Evolutionary conservation across 352 stramenopile species (phyloP).

Genomic region (Aphanomyces astaci): DNA sequence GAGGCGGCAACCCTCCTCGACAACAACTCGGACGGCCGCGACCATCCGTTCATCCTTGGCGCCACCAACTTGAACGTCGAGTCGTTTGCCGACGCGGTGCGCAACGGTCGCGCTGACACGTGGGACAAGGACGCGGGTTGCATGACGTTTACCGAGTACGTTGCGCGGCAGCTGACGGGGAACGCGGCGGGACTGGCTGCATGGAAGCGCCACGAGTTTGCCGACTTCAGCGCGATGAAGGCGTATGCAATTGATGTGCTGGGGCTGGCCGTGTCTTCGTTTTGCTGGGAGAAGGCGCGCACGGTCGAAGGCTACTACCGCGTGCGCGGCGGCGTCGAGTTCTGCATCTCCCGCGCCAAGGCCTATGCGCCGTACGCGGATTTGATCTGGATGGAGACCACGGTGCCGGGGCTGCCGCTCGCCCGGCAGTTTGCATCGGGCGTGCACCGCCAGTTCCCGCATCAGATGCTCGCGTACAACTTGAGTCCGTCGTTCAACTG

Average conservation of each 20-base stretch:
- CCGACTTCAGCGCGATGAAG: slow-evolving; percentile 73
- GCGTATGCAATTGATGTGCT: slow-evolving; percentile 61
- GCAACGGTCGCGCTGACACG: slow-evolving; percentile 49
- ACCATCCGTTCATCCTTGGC: slow-evolving; percentile 97
- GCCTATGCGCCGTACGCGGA: slow-evolving; percentile 94
- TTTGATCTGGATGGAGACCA: slow-evolving; percentile 99
- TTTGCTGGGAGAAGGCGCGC: slow-evolving; percentile 94
- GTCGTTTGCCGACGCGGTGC: slow-evolving; percentile 70
- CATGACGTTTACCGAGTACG: slow-evolving; percentile 95
- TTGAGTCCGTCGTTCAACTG: slow-evolving; percentile 98
- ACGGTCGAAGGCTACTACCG: slow-evolving; percentile 97
- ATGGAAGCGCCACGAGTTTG: slow-evolving; percentile 76
- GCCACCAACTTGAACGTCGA: slow-evolving; percentile 87
- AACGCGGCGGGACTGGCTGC: slow-evolving; percentile 55
- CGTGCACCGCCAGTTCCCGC: slow-evolving; percentile 85
- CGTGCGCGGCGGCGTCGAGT: slow-evolving; percentile 92
- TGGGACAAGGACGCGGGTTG: slow-evolving; percentile 90
- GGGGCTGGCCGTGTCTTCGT: slow-evolving; percentile 69
- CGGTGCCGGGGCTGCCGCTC: slow-evolving; percentile 90
- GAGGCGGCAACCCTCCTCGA: slow-evolving; percentile 96
- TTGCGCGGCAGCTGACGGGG: slow-evolving; percentile 67
- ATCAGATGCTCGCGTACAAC: slow-evolving; percentile 99
- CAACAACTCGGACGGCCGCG: slow-evolving; percentile 95
- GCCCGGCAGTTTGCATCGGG: slow-evolving; percentile 91
- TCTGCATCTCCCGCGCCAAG: slow-evolving; percentile 92